A percentile compares a stretch with the other conserved stretches of the same genome.
Conservation (phyloP, 2,329 filamentous ascomycete species). For the Tolypocladium nubicola region DNA sequence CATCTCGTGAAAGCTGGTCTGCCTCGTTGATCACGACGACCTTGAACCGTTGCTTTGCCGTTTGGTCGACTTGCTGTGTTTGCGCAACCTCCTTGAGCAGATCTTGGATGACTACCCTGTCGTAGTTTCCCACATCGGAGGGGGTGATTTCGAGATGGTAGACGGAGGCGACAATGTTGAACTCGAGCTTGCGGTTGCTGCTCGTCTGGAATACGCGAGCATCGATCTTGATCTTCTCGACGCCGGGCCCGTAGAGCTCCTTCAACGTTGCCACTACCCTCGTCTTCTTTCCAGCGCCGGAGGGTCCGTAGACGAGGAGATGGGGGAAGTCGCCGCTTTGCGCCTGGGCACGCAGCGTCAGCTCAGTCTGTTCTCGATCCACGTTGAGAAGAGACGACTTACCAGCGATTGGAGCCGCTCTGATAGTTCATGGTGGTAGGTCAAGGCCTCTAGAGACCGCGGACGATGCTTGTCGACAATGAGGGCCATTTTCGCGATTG, state of each 20-base stretch:
- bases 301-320: conserved; percentile 92
- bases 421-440: conserved; percentile 84
- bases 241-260: conserved; percentile 87
- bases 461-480: conserved; percentile 66
- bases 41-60: conserved; percentile 88
- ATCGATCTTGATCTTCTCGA: conserved; percentile 99
- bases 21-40: conserved; percentile 99
- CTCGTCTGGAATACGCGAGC: conserved; percentile 92
- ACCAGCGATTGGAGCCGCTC: conserved; percentile 79
- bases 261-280: conserved; percentile 91
- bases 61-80: conserved; percentile 94
- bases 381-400: conserved; percentile 19
- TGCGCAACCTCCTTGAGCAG: conserved; percentile 95
- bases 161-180: conserved; percentile 94
- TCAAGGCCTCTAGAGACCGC: conserved; percentile 64
- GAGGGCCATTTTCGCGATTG: conserved; percentile 44
- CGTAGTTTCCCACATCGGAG: conserved; percentile 91
- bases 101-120: conserved; percentile 91
- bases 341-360: conserved; percentile 45
- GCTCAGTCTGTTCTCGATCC: not conserved
- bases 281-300: conserved; percentile 95
- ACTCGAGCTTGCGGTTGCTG: conserved; percentile 94
- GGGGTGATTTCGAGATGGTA: conserved; percentile 99
- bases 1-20: conserved; percentile 86
- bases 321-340: conserved; percentile 97